Conservation (phyloP, 1,139 yeast species). For the Kodamaea fungicola region DNA sequence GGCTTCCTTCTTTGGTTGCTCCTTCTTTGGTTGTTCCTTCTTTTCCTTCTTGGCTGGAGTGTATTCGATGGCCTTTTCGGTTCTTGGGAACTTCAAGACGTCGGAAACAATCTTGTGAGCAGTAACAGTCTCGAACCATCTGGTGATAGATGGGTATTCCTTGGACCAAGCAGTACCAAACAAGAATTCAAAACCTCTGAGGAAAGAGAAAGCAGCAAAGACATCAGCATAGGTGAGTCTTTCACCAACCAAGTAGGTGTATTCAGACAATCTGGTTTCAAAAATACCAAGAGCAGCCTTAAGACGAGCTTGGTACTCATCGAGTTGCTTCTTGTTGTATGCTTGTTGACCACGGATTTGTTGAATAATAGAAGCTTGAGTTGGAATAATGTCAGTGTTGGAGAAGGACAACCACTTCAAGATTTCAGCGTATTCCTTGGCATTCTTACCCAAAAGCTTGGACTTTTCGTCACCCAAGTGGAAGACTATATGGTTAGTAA, state of each 20-base stretch:
- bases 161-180: constrained; percentile 79
- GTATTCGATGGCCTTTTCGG: constrained; percentile 64
- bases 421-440: constrained; percentile 66
- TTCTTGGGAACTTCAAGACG: constrained; percentile 29
- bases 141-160: constrained; percentile 66
- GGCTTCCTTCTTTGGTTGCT: constrained; percentile 23
- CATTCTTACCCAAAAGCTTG: constrained; percentile 59
- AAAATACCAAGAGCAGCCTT: constrained; percentile 41
- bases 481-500: constrained; percentile 28
- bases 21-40: constrained; percentile 31
- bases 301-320: constrained; percentile 44
- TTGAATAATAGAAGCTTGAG: constrained; percentile 32
- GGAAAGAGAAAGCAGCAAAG: constrained; percentile 54
- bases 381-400: constrained; percentile 63
- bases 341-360: constrained; percentile 37
- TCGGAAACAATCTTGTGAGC: constrained; percentile 52
- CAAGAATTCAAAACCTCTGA: constrained; percentile 63
- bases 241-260: constrained; percentile 91
- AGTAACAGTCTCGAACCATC: constrained; percentile 82
- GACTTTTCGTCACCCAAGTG: constrained; percentile 23
- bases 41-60: constrained; percentile 82
- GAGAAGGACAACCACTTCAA: constrained; percentile 80
- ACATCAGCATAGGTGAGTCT: constrained; percentile 84
- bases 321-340: constrained; percentile 80
- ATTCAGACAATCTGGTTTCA: constrained; percentile 65